Evolutionary conservation across 495 filamentous ascomycete species (phyloP), one percentile per base, ranked within the genome.

Genomic region (Choiromyces venosus): DNA sequence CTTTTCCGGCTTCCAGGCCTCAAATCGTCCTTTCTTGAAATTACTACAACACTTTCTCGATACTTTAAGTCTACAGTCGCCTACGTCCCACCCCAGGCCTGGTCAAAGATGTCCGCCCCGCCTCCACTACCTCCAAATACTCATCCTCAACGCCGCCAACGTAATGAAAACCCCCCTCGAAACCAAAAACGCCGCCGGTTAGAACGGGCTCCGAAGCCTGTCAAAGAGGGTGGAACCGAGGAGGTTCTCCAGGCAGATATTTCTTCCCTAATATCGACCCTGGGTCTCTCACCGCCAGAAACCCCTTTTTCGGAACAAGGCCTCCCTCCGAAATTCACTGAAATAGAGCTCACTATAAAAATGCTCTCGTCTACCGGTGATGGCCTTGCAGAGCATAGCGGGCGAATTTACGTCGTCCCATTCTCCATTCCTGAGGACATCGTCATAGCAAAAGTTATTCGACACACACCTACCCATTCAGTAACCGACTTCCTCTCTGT

Each of bases 301-400:
- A 69, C 67, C 44, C 73, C 79, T 39, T 74, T 67, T 68, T 73
- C 79, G n/a, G 75, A 72, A 21, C 78, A 52, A n/a, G 73, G 78
- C 4, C 84, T 93, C 4, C 93, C 93, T 5, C 88, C 90, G 78
- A 84, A 82, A 29, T 91, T 90, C 71, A 86, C 88, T 4, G 92
- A 94, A 78, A 88, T 97, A 65, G 91, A 96, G 69, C 87, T 97
- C 52, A 87, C 88, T 6, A 87, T 98, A 67, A 79, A 88, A 8
- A 86, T 91, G 71, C 84, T 97, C 35, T 93, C 93, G 0, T 97
- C 93, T n/a, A 95, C 90, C 2, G 95, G 94, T 8, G 94, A 97
- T 79, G 94, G 91, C 1, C 84, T 98, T 38, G 94, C 91, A 4
- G 74, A 89, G 37, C 85, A 87, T 37, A 83, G 88, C 37, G 87